These are phyloP conservation scores for Coniferiporia sulphurascens DNA, from an alignment of 1,284 basidiomycete genomes.

Conservation along the genomic window DNA sequence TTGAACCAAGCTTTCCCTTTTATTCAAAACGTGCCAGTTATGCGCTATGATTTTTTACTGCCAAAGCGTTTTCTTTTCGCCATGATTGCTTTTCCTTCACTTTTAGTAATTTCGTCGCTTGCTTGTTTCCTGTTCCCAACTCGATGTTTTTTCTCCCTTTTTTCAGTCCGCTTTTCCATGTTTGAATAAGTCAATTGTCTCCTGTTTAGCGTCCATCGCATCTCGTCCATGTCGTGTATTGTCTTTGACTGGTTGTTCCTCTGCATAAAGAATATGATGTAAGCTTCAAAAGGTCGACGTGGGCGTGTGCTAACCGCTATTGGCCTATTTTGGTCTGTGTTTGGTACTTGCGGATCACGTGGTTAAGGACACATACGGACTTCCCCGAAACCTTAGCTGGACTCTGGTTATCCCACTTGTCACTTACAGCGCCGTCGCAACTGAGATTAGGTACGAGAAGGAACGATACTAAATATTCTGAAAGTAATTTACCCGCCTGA, in stretches of 20 bases:
- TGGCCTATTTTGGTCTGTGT: too few species aligned
- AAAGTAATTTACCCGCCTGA: too few species aligned
- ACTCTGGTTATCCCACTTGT: too few species aligned
- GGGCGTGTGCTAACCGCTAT: too few species aligned
- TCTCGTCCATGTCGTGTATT: conserved; percentile 15
- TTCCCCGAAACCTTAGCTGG: too few species aligned
- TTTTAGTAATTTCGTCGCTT: conserved; percentile 1
- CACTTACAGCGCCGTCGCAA: too few species aligned
- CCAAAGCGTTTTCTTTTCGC: background rate
- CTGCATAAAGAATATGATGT: background rate
- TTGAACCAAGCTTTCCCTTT: background rate
- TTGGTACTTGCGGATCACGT: too few species aligned
- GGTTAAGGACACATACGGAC: too few species aligned
- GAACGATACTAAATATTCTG: too few species aligned
- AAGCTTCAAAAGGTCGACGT: too few species aligned
- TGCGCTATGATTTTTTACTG: background rate
- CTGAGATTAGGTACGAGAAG: too few species aligned
- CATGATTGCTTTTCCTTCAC: background rate
- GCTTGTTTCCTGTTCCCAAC: background rate
- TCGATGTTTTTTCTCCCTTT: background rate
- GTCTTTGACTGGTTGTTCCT: conserved; percentile 2
- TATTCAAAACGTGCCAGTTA: conserved; percentile 1
- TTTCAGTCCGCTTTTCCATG: background rate
- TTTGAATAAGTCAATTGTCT: conserved; percentile 8
- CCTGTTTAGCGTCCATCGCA: conserved; percentile 10